phyloP scores from a whole-genome alignment of 495 filamentous ascomycete genomes.

The Alectoria sarmentosa region DNA sequence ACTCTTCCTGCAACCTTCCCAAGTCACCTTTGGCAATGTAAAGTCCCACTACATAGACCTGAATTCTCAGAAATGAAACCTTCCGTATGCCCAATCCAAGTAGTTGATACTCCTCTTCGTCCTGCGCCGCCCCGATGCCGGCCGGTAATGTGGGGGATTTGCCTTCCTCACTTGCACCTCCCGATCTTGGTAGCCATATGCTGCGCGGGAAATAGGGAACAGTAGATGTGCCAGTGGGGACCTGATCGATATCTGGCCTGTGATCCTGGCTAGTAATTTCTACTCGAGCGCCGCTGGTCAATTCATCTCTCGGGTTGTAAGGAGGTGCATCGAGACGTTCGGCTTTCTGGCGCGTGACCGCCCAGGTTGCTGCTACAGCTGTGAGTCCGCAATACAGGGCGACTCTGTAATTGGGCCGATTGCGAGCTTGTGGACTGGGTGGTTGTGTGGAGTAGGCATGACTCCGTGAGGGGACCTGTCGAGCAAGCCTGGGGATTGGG shows the following conservation, averaged over 20 bases:
- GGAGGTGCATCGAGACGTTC: slow-evolving; percentile 21
- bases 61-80: slow-evolving; percentile 81
- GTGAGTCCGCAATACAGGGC: slow-evolving; percentile 9
- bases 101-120: slow-evolving; percentile 69
- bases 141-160: slow-evolving; percentile 28
- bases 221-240: slow-evolving; percentile 73
- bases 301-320: slow-evolving; percentile 6
- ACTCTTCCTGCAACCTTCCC: slow-evolving; percentile 44
- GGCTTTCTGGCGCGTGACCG: slow-evolving; percentile 4
- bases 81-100: slow-evolving; percentile 81
- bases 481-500: not conserved
- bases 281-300: slow-evolving; percentile 13
- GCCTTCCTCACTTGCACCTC: slow-evolving; percentile 26
- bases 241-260: slow-evolving; percentile 57
- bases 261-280: slow-evolving; percentile 24
- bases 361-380: slow-evolving; percentile 6
- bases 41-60: slow-evolving; percentile 90
- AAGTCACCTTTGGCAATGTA: slow-evolving; percentile 82
- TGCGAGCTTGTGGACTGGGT: not conserved
- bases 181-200: slow-evolving; percentile 50
- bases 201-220: slow-evolving; percentile 75
- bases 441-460: slow-evolving; percentile 1
- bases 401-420: slow-evolving; percentile 9
- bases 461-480: slow-evolving; percentile 11
- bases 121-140: slow-evolving; percentile 36